A percentile compares a stretch with the other conserved stretches of the same genome.
Evolutionary conservation across 2,329 filamentous ascomycete species (phyloP).

Genomic region (Alternaria viburni): DNA sequence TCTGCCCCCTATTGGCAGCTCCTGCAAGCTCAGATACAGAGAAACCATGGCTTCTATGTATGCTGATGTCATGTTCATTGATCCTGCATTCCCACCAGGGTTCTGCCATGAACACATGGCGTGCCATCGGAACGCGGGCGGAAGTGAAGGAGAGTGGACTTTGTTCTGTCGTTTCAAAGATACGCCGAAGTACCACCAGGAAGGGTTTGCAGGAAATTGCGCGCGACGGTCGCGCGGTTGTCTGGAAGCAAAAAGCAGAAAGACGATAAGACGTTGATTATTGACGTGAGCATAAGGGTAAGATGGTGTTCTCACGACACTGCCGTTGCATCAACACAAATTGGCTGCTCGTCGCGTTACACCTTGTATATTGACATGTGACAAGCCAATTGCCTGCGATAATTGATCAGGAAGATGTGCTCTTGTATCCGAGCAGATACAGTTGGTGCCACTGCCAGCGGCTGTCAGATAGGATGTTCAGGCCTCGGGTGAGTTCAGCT

Average conservation of each 20-base stretch:
- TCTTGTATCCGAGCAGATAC: background rate
- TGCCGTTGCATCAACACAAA: background rate
- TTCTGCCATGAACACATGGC: background rate
- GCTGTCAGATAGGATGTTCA: background rate
- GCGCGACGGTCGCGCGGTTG: background rate
- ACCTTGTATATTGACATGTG: background rate
- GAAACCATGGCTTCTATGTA: background rate
- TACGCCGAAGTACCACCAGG: background rate
- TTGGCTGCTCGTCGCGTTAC: background rate
- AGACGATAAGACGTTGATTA: background rate
- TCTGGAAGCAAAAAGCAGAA: background rate
- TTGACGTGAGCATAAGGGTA: background rate
- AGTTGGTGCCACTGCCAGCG: background rate
- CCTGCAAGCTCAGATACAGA: background rate
- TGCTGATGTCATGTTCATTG: background rate
- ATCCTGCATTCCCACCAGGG: background rate
- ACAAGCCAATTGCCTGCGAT: background rate
- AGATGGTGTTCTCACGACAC: background rate
- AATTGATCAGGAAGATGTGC: background rate
- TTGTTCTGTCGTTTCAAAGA: conserved; percentile 2
- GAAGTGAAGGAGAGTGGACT: background rate
- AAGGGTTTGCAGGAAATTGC: conserved; percentile 6
- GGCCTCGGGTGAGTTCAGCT: background rate
- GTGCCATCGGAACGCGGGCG: background rate
- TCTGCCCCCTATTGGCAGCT: background rate